Conservation (phyloP, 306 rosid species). For the Erythrophleum fordii region DNA sequence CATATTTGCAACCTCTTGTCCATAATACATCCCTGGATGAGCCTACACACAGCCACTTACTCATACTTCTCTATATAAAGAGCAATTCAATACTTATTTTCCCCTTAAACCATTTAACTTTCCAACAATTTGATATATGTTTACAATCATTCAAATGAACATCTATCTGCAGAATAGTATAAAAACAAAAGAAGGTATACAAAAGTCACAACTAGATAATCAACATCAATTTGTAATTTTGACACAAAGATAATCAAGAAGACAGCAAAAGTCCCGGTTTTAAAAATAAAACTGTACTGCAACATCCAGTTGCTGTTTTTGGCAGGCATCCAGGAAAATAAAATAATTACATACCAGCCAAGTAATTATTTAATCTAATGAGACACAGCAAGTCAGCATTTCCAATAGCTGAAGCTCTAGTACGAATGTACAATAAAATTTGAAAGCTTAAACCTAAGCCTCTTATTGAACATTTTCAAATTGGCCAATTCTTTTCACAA, state of each 20-base stretch:
- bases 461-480: neutral
- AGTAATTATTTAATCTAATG: neutral
- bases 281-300: neutral
- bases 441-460: neutral
- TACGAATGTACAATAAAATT: neutral
- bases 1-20: conserved; percentile 57
- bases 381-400: neutral
- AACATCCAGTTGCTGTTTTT: neutral
- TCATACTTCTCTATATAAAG: conserved; percentile 51
- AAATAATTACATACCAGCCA: neutral
- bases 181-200: neutral
- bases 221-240: neutral
- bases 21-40: conserved; percentile 52
- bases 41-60: conserved; percentile 65
- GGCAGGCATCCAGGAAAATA: neutral
- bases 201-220: conserved; percentile 21
- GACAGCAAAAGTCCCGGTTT: neutral
- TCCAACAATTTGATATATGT: neutral
- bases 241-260: neutral
- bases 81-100: conserved; percentile 24
- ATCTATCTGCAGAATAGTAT: conserved; percentile 17
- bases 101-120: conserved; percentile 32
- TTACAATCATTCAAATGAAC: conserved; percentile 33
- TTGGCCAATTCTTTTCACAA: neutral
- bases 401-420: neutral